Base-by-base conservation (phyloP, 306 rosid species). In the Rubus idaeus region DNA sequence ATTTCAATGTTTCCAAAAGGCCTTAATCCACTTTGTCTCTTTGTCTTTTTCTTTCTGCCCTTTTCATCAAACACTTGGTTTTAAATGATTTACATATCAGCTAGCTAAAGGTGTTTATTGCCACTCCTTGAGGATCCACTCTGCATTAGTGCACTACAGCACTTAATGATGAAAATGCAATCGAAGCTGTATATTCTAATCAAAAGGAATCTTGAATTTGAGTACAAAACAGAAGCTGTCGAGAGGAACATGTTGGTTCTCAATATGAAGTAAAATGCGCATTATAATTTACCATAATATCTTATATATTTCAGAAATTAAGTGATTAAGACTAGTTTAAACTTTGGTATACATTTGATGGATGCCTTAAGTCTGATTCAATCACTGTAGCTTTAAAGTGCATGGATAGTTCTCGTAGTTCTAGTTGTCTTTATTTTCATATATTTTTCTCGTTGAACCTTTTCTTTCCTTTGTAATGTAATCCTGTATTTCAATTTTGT, bases 401-500 rank as follows among this genome's bases (percentile, higher is more conserved):
- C 55, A 6, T 69, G 56, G 42, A 20, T 46, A 2, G 12, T 46
- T 46, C 73, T 21, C 56, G 12, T 68, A 17, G 45, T 49, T 65
- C 5, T 10, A 41, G 17, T 44, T 42, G 4, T 20, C 16, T 16
- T 64, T 23, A 39, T 62, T 62, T 65, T 40, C 49, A 0, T 23
- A 60, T 20, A 21, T 11, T 68, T 68, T 68, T 20, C 56, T 46
- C 6, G 35, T 12, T 68, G 40, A 20, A 46, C 39, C 37, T 20
- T 7, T 49, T 23, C 14, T 72, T 72, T n/a, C 51, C 72, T 70
- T 14, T 52, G 6, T 16, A 52, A 62, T 50, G 16, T 73, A 42
- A 13, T 84, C 16, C 73, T 81, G 77, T 6, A 65, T 70, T 81
- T 84, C 10, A 42, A 53, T 58, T 86, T 26, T 77, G 53, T 87